Evolutionary conservation across 129 eudicot genomes (phyloP).

Genomic region (Kitagawia praeruptora): DNA sequence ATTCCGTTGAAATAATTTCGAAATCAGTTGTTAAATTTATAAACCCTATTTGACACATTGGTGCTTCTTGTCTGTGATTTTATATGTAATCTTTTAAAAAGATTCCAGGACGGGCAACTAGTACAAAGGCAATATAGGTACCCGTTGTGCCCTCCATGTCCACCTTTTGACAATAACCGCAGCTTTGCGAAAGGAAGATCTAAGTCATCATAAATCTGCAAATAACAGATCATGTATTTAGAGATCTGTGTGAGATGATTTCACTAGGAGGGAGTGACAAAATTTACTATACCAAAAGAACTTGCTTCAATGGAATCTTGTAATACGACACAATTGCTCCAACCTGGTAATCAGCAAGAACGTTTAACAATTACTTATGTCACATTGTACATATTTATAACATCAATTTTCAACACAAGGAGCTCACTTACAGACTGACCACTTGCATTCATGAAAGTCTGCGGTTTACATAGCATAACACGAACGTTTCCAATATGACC

Average conservation of each 20-base stretch:
- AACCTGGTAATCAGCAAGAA: slow-evolving; percentile 39
- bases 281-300: slow-evolving; percentile 61
- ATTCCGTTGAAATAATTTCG: neutral
- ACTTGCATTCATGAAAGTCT: slow-evolving; percentile 89
- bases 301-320: slow-evolving; percentile 87
- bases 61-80: neutral
- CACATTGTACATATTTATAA: neutral
- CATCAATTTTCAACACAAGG: slow-evolving; percentile 9
- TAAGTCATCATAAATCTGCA: slow-evolving; percentile 80
- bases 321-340: slow-evolving; percentile 75
- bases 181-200: slow-evolving; percentile 94
- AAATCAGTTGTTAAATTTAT: neutral
- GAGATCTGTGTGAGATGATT: neutral
- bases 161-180: slow-evolving; percentile 90
- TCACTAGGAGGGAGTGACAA: neutral
- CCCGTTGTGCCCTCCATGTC: slow-evolving; percentile 99
- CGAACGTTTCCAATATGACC: slow-evolving; percentile 76
- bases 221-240: slow-evolving; percentile 7
- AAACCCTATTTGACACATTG: neutral
- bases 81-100: neutral
- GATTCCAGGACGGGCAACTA: slow-evolving; percentile 7
- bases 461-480: slow-evolving; percentile 89
- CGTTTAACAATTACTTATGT: slow-evolving; percentile 6
- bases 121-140: slow-evolving; percentile 18
- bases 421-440: slow-evolving; percentile 97